Conservation (phyloP, 1,284 basidiomycete genomes). For the Irpex sp. region DNA sequence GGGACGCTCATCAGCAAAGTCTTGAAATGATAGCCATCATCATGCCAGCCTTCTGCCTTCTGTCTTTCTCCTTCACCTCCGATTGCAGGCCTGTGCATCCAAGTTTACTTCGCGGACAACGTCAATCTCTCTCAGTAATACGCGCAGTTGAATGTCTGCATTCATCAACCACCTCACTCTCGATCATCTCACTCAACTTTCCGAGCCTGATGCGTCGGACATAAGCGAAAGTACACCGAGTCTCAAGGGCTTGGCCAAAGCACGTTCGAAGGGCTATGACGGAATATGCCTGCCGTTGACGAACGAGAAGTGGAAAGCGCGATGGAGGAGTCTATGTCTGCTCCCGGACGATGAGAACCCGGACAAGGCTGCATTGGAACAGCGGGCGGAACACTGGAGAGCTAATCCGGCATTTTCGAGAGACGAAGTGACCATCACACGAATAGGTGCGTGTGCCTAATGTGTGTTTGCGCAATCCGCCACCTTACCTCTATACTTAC, state of each 20-base stretch:
- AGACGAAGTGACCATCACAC: constrained; percentile 86
- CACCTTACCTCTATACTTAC: not conserved
- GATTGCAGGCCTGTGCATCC: no score
- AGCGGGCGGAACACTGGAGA: constrained; percentile 87
- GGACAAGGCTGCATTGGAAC: constrained; percentile 51
- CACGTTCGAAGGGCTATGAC: constrained; percentile 56
- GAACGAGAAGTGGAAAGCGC: constrained; percentile 78
- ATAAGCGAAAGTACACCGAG: constrained; percentile 38
- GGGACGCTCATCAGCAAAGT: not conserved
- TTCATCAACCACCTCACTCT: constrained; percentile 30
- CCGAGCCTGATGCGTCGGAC: constrained; percentile 16
- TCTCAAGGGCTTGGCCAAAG: constrained; percentile 43
- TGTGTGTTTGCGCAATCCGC: not conserved
- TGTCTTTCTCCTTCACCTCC: not conserved
- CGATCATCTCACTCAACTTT: constrained; percentile 30
- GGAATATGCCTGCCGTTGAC: constrained; percentile 80
- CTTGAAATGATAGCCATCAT: not conserved
- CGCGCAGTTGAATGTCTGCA: constrained; percentile 23
- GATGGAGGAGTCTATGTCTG: constrained; percentile 90
- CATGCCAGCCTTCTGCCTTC: not conserved
- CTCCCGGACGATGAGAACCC: constrained; percentile 48
- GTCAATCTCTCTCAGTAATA: not conserved
- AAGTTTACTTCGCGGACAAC: not conserved
- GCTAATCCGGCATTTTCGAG: constrained; percentile 71
- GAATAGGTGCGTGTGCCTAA: constrained; percentile 58